Base-by-base conservation (phyloP, 192 early-diverging fungal genomes). In the Backusella circina region DNA sequence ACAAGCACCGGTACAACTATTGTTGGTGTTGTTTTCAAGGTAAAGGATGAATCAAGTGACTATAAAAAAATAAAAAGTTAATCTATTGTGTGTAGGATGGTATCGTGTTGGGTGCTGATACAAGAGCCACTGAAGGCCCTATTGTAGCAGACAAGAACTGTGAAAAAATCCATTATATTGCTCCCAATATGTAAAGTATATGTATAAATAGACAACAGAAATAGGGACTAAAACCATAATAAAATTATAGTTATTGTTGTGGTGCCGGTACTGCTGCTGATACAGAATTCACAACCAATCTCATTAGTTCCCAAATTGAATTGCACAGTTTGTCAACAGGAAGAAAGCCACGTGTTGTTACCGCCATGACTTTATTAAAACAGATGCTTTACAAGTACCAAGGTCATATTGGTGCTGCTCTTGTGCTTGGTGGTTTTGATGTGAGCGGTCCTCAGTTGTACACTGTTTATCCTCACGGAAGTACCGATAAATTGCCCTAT, bases 141-240 rank as follows among this genome's bases (percentile, higher is more conserved):
- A 98, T 97, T 78, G 97, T 99, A 10, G 95, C 95, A 1, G 97
- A 99, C 88, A 99, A 99, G 86, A 98, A 99, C 86, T 98, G 97
- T 85, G 90, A 95, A 86, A 99, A 99, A 88, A 97, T 99, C 71
- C 97, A 98, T 87, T 98, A 97, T 79, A 80, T 99, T 61, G 94
- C 96, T 47, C 97, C 96, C 75, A 99, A 99, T 85, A 96, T 97
- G 90, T 93, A 79, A 66, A 39, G 26, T 74, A 2, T 44, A 31
- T 32, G 12, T 28, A 70, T 30, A 41, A 47, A 9, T 21, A 41
- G 10, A 68, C 35, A 36, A 72, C 81, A 70, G 9, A 35, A 70
- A 70, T 1, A 38, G 31, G 16, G 38, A 70, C n/a, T 7, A 21
- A 47, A 26, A 38, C 6, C 8, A 1, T 5, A 12, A 28, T 18